phyloP scores from a whole-genome alignment of 2,329 filamentous ascomycete species.

The Harringtonia aguacate region DNA sequence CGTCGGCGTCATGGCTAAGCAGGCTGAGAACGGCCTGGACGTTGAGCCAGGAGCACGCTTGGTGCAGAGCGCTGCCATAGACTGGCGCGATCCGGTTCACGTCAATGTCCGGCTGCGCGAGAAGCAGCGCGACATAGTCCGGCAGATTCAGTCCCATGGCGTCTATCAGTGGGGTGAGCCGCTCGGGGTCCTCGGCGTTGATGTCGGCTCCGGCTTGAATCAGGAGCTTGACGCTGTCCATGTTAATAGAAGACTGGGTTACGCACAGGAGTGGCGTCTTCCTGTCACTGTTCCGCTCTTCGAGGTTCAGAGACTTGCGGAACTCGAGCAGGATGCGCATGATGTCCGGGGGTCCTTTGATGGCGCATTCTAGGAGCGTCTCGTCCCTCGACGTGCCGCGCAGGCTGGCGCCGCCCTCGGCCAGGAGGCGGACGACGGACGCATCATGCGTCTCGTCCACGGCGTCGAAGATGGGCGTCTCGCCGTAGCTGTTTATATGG shows the following conservation, averaged over 20 bases:
- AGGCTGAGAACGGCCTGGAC: neutral
- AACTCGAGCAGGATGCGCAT: conserved; percentile 1
- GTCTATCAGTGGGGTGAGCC: neutral
- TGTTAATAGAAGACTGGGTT: neutral
- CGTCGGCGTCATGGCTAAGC: neutral
- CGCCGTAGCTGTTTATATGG: neutral
- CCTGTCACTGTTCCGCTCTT: neutral
- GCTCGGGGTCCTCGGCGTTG: neutral
- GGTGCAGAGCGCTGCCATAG: neutral
- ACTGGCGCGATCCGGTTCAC: neutral
- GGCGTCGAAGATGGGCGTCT: neutral
- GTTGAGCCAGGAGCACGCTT: neutral
- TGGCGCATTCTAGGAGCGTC: neutral
- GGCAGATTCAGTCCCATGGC: neutral
- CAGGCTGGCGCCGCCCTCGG: neutral
- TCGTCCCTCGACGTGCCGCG: neutral
- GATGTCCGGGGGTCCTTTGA: neutral
- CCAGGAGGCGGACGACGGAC: neutral
- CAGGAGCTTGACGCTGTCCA: neutral
- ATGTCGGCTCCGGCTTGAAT: neutral
- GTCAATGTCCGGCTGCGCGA: neutral
- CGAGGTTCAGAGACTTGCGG: neutral
- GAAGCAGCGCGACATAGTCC: neutral
- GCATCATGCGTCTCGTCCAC: neutral
- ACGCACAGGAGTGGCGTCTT: neutral